phyloP scores from a whole-genome alignment of 345 rosid species.

The Murraya paniculata region DNA sequence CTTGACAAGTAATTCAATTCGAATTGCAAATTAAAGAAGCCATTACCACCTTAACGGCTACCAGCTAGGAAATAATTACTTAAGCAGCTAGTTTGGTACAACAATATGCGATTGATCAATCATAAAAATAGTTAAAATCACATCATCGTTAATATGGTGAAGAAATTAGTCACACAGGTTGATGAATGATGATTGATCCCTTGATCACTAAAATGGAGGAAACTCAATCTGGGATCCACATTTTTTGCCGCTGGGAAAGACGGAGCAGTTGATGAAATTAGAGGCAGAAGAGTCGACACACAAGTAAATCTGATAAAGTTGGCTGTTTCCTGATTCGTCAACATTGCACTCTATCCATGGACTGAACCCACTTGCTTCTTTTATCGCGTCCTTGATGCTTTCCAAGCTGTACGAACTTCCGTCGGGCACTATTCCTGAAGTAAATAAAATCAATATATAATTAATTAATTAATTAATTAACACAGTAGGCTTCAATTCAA shows the following conservation, averaged over 20 bases:
- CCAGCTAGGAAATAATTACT: too few species aligned
- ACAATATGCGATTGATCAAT: background rate
- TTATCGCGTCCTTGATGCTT: constrained; percentile 56
- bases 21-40: too few species aligned
- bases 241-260: constrained; percentile 48
- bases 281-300: constrained; percentile 77
- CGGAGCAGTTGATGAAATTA: constrained; percentile 65
- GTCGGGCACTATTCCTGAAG: constrained; percentile 60
- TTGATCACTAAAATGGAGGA: constrained; percentile 50
- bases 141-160: too few species aligned
- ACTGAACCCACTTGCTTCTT: constrained; percentile 46
- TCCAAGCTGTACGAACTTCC: constrained; percentile 50
- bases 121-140: too few species aligned
- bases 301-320: constrained; percentile 79
- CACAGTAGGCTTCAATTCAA: too few species aligned
- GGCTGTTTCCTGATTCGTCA: constrained; percentile 61
- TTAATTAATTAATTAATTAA: too few species aligned
- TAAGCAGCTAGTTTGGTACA: background rate
- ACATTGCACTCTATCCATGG: constrained; percentile 80
- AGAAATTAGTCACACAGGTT: too few species aligned
- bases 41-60: too few species aligned
- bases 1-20: too few species aligned
- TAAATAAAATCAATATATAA: too few species aligned
- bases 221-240: constrained; percentile 66
- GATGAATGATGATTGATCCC: background rate